Percentiles rank a stretch among this genome's conserved stretches.
phyloP scores from a whole-genome alignment of 306 rosid genomes.

The Glycine latifolia region DNA sequence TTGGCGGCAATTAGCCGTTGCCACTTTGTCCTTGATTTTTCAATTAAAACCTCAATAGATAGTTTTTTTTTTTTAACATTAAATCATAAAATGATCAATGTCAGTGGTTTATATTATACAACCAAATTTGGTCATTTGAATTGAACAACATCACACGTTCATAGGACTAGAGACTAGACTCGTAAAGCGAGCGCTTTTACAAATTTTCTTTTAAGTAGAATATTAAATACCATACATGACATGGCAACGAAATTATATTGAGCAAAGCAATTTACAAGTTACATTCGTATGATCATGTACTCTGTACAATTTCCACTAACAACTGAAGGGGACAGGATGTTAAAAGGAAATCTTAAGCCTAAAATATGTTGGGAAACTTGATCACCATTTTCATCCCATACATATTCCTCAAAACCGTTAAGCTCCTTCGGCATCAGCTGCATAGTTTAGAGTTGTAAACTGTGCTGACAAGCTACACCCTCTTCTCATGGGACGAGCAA shows the following conservation, averaged over 20 bases:
- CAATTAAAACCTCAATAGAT: neutral
- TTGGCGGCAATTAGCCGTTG: neutral
- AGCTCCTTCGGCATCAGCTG: constrained; percentile 29
- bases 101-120: too few relatives aligned
- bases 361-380: constrained; percentile 19
- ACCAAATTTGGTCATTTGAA: neutral
- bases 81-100: neutral
- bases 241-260: neutral
- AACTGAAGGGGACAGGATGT: constrained; percentile 16
- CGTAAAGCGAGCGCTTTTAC: neutral
- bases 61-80: neutral
- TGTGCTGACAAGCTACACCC: constrained; percentile 11
- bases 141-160: neutral
- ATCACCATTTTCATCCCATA: constrained; percentile 28
- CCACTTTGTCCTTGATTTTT: neutral
- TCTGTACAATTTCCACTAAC: constrained; percentile 47
- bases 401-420: constrained; percentile 4
- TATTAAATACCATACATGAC: constrained; percentile 9
- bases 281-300: constrained; percentile 38
- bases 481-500: neutral
- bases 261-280: constrained; percentile 43
- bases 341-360: constrained; percentile 13
- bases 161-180: neutral
- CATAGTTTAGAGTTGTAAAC: constrained; percentile 34
- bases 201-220: neutral